Conservation (phyloP, 129 eudicot genomes). For the Pseudognaphalium luteoalbum region DNA sequence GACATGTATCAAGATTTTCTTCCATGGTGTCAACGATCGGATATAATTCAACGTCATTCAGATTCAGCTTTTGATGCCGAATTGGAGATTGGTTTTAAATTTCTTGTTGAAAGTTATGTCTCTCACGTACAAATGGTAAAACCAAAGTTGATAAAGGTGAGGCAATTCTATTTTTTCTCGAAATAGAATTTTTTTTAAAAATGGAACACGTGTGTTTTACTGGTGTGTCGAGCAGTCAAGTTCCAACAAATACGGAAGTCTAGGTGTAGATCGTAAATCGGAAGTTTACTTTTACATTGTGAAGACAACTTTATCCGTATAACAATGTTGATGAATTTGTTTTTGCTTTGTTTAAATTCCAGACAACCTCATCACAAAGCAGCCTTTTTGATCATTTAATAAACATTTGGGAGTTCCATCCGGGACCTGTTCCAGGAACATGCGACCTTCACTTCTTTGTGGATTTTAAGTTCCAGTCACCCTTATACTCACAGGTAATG, state of each 20-base stretch:
- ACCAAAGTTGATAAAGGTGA: slow-evolving; percentile 74
- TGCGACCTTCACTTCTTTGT: slow-evolving; percentile 84
- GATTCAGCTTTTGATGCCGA: slow-evolving; percentile 94
- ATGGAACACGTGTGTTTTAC: background rate
- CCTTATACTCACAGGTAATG: slow-evolving; percentile 87
- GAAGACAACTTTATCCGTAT: background rate
- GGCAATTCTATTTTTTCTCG: background rate
- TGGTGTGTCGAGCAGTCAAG: background rate
- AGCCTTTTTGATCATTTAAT: slow-evolving; percentile 91
- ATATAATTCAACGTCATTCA: slow-evolving; percentile 66
- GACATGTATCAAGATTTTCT: slow-evolving; percentile 93
- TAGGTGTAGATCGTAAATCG: background rate
- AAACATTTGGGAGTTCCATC: slow-evolving; percentile 94
- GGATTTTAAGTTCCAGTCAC: slow-evolving; percentile 95
- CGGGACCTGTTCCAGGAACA: slow-evolving; percentile 87
- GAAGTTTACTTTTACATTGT: background rate
- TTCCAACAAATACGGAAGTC: background rate
- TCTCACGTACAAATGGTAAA: slow-evolving; percentile 79
- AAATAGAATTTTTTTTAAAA: background rate
- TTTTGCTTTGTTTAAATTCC: slow-evolving; percentile 24
- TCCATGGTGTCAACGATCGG: slow-evolving; percentile 96
- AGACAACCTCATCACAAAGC: slow-evolving; percentile 87
- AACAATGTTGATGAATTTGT: slow-evolving; percentile 5
- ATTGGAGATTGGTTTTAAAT: slow-evolving; percentile 89
- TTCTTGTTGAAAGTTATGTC: slow-evolving; percentile 85